Evolutionary conservation across 441 rosid genomes (phyloP), one percentile per base, ranked within the genome.

Genomic region (Melastoma candidum): DNA sequence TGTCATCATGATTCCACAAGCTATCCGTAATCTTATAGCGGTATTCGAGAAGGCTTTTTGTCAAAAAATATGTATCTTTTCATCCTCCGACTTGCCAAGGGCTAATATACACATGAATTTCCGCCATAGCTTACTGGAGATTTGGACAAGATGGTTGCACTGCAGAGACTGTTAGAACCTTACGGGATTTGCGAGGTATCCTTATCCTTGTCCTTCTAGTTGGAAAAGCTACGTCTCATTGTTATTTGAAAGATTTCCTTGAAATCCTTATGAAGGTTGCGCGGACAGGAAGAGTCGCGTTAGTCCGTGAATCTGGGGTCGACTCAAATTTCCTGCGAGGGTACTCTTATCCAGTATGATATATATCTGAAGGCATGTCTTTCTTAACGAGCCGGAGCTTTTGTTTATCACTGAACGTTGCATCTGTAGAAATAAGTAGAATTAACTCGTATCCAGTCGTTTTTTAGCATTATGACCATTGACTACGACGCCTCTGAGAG

Each of bases 311-410:
- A 65, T 92, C 92, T 0, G 95, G 96, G 11, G 94, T 85, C 48
- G 96, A 88, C 65, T 88, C 98, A 0, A 88, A 67, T 46, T 66
- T 72, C 63, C 97, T 92, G 11, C 85, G 95, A 24, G 97, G 97
- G 44, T 92, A 84, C 58, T 79, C 96, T 1, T 78, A 83, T 63
- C 95, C 95, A 2, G 44, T 84, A 44, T 70, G 72, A 68, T 32
- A 6, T 32, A 32, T 61, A 17, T 61, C 45, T 7, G 10, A 44
- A 13, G 17, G 59, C 44, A 36, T 10, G 29, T 36, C 11, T 11
- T 11, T 47, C 51, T 60, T 11, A 39, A 26, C 39, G 46, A 44
- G 26, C 4, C 14, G 8, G 46, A 36, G 14, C 11, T 29, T 32
- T 29, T 27, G 56, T 14, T 52, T 51, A 7, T 32, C 7, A 12